Evolutionary conservation across 257 asterid genomes (phyloP).

Genomic region (Plectranthus barbatus): DNA sequence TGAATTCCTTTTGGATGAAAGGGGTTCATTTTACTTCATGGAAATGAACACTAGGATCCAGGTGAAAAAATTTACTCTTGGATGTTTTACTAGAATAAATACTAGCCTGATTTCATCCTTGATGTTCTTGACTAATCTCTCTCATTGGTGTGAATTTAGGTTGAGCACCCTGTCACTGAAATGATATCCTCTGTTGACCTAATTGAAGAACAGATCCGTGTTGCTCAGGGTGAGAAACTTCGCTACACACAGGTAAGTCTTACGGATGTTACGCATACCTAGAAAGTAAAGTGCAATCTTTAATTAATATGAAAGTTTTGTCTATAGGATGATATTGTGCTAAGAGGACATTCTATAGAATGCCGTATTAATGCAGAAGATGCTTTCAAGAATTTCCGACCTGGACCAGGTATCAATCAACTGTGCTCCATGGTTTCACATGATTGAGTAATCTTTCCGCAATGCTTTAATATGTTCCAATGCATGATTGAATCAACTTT

Average conservation of each 20-base stretch:
- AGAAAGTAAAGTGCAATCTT: background rate
- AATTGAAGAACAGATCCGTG: constrained; percentile 95
- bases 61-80: constrained; percentile 37
- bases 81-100: constrained; percentile 8
- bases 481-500: no score
- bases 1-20: constrained; percentile 95
- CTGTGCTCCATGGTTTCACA: constrained; percentile 4
- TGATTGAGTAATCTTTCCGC: background rate
- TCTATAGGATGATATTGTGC: constrained; percentile 78
- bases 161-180: constrained; percentile 99
- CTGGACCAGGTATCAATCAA: constrained; percentile 76
- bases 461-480: background rate
- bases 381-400: constrained; percentile 98
- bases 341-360: constrained; percentile 92
- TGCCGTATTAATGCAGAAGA: constrained; percentile 99
- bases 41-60: constrained; percentile 99
- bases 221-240: constrained; percentile 90
- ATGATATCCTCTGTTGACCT: constrained; percentile 98
- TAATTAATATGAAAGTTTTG: constrained; percentile 2
- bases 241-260: constrained; percentile 61
- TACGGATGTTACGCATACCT: background rate
- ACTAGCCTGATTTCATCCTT: background rate
- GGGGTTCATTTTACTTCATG: constrained; percentile 97
- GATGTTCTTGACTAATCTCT: constrained; percentile 4
- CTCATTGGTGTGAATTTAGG: constrained; percentile 36